Percentiles rank a stretch among this genome's conserved stretches.
Conservation (phyloP, 208 protist genomes). For the Wallacemonas rigidus region DNA sequence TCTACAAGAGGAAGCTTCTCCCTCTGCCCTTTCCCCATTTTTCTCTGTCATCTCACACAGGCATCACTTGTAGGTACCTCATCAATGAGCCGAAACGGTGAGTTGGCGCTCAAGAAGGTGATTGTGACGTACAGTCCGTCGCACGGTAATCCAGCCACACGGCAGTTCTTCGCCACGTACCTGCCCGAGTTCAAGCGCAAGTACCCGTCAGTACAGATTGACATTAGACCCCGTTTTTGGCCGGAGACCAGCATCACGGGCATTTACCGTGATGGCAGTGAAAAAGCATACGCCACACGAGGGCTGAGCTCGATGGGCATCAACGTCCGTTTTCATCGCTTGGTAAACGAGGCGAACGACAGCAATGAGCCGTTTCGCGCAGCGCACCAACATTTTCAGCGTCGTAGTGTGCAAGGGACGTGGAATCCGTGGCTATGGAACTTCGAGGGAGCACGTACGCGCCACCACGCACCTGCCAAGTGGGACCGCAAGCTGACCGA, state of each 20-base stretch:
- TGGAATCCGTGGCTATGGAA: conserved; percentile 88
- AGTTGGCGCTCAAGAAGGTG: conserved; percentile 79
- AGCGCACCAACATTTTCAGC: conserved; percentile 63
- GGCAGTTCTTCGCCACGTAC: conserved; percentile 80
- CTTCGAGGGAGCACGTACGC: conserved; percentile 50
- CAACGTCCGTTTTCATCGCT: conserved; percentile 57
- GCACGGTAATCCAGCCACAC: conserved; percentile 59
- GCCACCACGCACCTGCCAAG: conserved; percentile 31
- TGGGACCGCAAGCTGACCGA: conserved; percentile 79
- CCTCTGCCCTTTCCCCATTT: no score
- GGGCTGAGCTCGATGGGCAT: conserved; percentile 80
- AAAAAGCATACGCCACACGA: conserved; percentile 53
- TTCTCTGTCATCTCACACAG: neutral
- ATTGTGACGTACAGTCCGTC: conserved; percentile 82
- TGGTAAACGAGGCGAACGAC: conserved; percentile 85
- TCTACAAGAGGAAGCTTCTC: no score
- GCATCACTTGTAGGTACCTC: neutral
- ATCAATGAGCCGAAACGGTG: conserved; percentile 82
- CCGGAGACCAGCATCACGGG: conserved; percentile 79
- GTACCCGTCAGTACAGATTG: conserved; percentile 76
- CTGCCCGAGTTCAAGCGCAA: conserved; percentile 68
- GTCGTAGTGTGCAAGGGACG: conserved; percentile 70
- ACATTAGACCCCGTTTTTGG: conserved; percentile 76
- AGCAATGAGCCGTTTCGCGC: conserved; percentile 63
- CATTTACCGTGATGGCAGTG: conserved; percentile 84